phyloP scores from a whole-genome alignment of 1,139 yeast species.

The Saccharomyces hybrid region DNA sequence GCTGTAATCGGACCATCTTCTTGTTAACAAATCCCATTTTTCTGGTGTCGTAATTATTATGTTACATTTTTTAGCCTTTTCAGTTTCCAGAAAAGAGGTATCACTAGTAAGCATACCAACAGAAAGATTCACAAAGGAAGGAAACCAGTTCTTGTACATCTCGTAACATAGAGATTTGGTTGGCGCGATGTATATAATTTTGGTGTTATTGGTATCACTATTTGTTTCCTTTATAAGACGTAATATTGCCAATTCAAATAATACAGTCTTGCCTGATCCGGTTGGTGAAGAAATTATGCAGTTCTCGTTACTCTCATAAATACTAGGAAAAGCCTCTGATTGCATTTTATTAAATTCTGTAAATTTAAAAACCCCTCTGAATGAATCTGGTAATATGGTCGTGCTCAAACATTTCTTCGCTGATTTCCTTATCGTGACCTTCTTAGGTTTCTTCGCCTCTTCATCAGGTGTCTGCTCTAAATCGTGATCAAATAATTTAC shows the following conservation, averaged over 20 bases:
- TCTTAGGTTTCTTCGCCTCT: conserved; percentile 3
- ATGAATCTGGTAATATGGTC: conserved; percentile 27
- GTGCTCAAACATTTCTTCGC: conserved; percentile 4
- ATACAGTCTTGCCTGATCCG: conserved; percentile 50
- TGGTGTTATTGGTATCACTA: conserved; percentile 21
- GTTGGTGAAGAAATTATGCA: conserved; percentile 48
- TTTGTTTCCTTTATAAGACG: conserved; percentile 26
- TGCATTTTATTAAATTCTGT: conserved; percentile 43
- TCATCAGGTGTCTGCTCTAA: neutral
- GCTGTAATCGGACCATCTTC: conserved; percentile 41
- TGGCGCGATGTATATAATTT: conserved; percentile 46
- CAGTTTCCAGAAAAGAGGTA: conserved; percentile 37
- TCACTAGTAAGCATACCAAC: conserved; percentile 47
- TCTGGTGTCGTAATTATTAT: conserved; percentile 50
- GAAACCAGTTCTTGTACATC: conserved; percentile 38
- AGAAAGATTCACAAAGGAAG: conserved; percentile 35
- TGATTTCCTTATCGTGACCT: conserved; percentile 1
- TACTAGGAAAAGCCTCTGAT: conserved; percentile 34
- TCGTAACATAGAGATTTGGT: conserved; percentile 46
- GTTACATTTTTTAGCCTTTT: conserved; percentile 37
- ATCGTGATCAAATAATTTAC: conserved; percentile 1
- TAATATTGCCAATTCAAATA: conserved; percentile 47
- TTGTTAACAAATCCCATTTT: conserved; percentile 48
- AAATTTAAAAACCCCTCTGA: conserved; percentile 33
- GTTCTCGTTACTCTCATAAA: conserved; percentile 35